Conservation (phyloP, 129 eudicot species). For the Pseudognaphalium luteoalbum region DNA sequence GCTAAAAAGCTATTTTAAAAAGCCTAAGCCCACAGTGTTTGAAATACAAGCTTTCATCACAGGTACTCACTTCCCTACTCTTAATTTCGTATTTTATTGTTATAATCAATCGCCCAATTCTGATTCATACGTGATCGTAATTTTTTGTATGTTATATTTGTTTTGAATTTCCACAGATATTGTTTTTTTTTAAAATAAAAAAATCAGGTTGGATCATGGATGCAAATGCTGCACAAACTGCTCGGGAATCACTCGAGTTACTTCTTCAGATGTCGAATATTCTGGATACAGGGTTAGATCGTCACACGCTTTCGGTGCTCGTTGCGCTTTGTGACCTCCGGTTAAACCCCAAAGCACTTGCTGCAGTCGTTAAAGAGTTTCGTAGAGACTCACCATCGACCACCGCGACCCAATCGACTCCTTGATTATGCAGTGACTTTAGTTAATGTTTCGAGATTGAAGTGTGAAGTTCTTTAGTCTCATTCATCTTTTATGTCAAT, state of each 20-base stretch:
- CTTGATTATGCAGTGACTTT: slow-evolving; percentile 12
- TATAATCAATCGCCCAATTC: too few relatives aligned
- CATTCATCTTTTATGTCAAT: too few relatives aligned
- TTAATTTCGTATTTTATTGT: too few relatives aligned
- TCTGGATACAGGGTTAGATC: slow-evolving; percentile 53
- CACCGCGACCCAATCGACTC: slow-evolving; percentile 25
- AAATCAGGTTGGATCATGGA: slow-evolving; percentile 50
- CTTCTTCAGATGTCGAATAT: slow-evolving; percentile 50
- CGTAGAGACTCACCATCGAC: slow-evolving; percentile 34
- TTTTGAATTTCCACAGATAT: too few relatives aligned
- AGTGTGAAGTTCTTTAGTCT: background rate
- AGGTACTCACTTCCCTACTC: too few relatives aligned
- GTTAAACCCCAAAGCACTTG: slow-evolving; percentile 74
- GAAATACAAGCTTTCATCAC: too few relatives aligned
- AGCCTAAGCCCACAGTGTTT: too few relatives aligned
- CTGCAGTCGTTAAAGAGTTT: slow-evolving; percentile 80
- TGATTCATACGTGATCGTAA: too few relatives aligned
- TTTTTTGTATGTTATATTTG: too few relatives aligned
- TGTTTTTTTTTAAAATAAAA: too few relatives aligned
- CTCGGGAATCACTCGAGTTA: slow-evolving; percentile 76
- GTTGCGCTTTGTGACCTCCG: slow-evolving; percentile 77
- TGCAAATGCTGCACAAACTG: slow-evolving; percentile 62
- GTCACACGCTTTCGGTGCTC: slow-evolving; percentile 77
- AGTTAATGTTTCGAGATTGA: slow-evolving; percentile 18
- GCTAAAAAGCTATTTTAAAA: too few relatives aligned